Percentiles rank a stretch among this genome's conserved stretches.
Conservation (phyloP, 225 moss, liverwort and hornwort genomes). For the Pseudoscleropodium purum region DNA sequence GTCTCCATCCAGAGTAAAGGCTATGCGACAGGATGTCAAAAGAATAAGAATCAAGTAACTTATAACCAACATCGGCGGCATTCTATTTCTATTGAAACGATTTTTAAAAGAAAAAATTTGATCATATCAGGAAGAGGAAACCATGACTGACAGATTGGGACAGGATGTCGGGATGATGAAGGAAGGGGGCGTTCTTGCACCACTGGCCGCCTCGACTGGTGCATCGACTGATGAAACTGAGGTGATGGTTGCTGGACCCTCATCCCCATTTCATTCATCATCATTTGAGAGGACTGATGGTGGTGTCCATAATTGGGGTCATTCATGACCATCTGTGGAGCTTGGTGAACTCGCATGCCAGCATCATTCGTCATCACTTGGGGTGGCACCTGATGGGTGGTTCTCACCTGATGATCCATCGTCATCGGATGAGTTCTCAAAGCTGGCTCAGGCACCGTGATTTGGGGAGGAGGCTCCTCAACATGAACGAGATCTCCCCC, state of each 20-base stretch:
- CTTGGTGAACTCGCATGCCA: conserved; percentile 22
- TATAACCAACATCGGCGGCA: not conserved
- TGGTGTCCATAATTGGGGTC: conserved; percentile 17
- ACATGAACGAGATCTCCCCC: not conserved
- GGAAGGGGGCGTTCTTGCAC: conserved; percentile 39
- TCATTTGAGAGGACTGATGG: conserved; percentile 24
- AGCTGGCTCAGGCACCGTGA: not conserved
- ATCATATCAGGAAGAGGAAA: not conserved
- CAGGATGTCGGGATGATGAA: conserved; percentile 33
- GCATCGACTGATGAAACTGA: conserved; percentile 15
- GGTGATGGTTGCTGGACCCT: conserved; percentile 24
- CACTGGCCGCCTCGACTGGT: conserved; percentile 25
- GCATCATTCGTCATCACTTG: conserved; percentile 23
- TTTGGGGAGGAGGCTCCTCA: not conserved
- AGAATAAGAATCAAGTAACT: not conserved
- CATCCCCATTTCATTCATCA: conserved; percentile 33
- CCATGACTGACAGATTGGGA: conserved; percentile 39
- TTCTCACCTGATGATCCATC: conserved; percentile 23
- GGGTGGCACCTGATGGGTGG: conserved; percentile 6
- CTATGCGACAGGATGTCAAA: not conserved
- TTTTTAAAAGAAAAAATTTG: not conserved
- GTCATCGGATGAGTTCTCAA: conserved; percentile 19
- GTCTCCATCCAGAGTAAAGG: not conserved
- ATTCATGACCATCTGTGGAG: conserved; percentile 26
- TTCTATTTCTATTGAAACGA: not conserved